phyloP scores from a whole-genome alignment of 805 yeast genomes.

The Blastobotrys mokoenaii region DNA sequence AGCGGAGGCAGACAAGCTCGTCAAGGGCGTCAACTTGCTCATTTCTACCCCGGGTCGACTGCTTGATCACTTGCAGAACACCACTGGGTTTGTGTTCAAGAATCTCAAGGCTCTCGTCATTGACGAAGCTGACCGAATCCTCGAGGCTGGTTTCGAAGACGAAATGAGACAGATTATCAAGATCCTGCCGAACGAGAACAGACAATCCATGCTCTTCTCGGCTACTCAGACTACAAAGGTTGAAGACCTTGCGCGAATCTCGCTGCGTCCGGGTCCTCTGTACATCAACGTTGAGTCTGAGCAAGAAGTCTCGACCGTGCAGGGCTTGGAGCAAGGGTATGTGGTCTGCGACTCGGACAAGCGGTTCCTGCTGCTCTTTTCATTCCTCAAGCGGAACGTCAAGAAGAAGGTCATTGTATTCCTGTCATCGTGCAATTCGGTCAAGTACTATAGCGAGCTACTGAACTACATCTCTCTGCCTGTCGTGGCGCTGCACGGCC shows the following conservation, averaged over 20 bases:
- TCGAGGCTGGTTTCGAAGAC: conserved; percentile 97
- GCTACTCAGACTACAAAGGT: conserved; percentile 99
- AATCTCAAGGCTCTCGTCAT: conserved; percentile 89
- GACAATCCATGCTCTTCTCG: conserved; percentile 97
- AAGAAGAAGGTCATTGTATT: conserved; percentile 87
- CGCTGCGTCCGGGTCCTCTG: conserved; percentile 85
- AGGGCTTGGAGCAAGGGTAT: conserved; percentile 96
- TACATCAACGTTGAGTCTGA: conserved; percentile 90
- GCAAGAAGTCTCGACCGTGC: conserved; percentile 82
- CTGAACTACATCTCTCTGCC: conserved; percentile 95
- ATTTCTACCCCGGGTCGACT: conserved; percentile 98
- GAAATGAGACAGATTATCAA: conserved; percentile 96
- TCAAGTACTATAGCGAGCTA: conserved; percentile 90
- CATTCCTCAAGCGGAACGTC: conserved; percentile 85
- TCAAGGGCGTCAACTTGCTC: conserved; percentile 86
- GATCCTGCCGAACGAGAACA: conserved; percentile 82
- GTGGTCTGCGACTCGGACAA: conserved; percentile 96
- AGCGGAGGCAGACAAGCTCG: conserved; percentile 91
- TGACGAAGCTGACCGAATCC: conserved; percentile 96
- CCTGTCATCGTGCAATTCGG: conserved; percentile 93
- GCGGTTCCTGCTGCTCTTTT: conserved; percentile 79
- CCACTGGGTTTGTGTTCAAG: conserved; percentile 87
- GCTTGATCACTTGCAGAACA: conserved; percentile 92
- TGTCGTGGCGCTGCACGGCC: conserved; percentile 92
- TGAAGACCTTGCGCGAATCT: conserved; percentile 94